phyloP scores from a whole-genome alignment of 352 stramenopile genomes.

The Globisporangium ultimum region DNA sequence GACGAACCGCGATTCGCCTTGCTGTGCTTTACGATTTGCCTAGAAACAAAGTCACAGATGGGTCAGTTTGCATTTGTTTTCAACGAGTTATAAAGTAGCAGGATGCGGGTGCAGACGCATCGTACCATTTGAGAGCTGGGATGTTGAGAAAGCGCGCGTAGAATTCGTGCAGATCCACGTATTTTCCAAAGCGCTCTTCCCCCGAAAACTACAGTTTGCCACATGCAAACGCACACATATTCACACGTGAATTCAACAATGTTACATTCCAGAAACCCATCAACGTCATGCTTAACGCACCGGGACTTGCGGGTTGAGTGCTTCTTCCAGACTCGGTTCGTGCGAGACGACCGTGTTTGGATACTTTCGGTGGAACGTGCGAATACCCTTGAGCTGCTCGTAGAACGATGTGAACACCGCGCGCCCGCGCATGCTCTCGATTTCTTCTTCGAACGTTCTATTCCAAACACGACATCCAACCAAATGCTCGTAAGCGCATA shows the following conservation, averaged over 20 bases:
- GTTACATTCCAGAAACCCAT: no score
- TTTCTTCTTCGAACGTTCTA: conserved; percentile 77
- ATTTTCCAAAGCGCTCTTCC: conserved; percentile 88
- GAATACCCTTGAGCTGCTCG: conserved; percentile 83
- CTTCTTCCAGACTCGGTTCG: conserved; percentile 58
- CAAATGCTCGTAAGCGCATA: neutral
- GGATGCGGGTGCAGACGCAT: neutral
- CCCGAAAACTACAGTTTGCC: conserved; percentile 61
- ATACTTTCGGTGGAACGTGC: conserved; percentile 83
- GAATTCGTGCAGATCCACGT: conserved; percentile 87
- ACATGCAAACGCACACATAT: conserved; percentile 1
- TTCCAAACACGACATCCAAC: neutral
- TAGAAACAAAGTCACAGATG: neutral
- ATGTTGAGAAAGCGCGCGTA: conserved; percentile 81
- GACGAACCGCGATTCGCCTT: conserved; percentile 14
- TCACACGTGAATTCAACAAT: neutral
- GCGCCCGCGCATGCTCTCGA: conserved; percentile 67
- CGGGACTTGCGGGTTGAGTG: conserved; percentile 54
- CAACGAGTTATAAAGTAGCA: no score
- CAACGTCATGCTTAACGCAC: conserved; percentile 17
- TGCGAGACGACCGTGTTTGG: conserved; percentile 64
- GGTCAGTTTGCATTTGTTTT: no score
- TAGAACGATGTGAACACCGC: conserved; percentile 89
- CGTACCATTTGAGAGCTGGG: conserved; percentile 47
- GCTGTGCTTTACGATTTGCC: conserved; percentile 26